These are phyloP conservation scores for Mediolabrus comicus DNA, from an alignment of 108 stramenopile genomes.

Conservation along the genomic window DNA sequence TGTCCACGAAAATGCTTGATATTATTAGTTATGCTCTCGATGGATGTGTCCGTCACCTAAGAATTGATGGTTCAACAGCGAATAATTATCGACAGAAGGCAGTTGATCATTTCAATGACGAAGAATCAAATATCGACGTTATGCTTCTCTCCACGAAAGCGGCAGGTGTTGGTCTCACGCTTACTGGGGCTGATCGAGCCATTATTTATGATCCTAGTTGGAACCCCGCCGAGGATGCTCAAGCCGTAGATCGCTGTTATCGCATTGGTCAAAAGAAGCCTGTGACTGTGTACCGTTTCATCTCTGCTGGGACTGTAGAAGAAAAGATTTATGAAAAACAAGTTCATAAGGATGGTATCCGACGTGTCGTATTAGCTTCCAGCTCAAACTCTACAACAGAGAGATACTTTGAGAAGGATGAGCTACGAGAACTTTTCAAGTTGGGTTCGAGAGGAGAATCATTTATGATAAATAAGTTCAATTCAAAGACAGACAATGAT, in stretches of 20 bases:
- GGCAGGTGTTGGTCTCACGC: constrained; percentile 85
- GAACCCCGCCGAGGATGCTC: constrained; percentile 95
- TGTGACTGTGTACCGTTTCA: constrained; percentile 93
- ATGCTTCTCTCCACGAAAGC: constrained; percentile 87
- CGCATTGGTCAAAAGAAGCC: constrained; percentile 92
- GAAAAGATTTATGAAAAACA: constrained; percentile 66
- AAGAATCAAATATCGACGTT: constrained; percentile 50
- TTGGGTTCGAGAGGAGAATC: constrained; percentile 62
- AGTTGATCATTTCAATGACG: constrained; percentile 92
- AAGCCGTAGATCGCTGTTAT: constrained; percentile 88
- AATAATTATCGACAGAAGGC: constrained; percentile 78
- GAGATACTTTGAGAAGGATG: constrained; percentile 70
- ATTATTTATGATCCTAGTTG: constrained; percentile 84
- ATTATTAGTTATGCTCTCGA: constrained; percentile 64
- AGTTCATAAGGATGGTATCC: constrained; percentile 85
- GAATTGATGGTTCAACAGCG: constrained; percentile 93
- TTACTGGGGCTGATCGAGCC: constrained; percentile 77
- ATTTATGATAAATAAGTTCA: constrained; percentile 59
- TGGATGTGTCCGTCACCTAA: constrained; percentile 34
- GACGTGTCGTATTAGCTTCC: constrained; percentile 54
- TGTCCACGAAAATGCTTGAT: constrained; percentile 90
- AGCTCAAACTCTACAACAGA: constrained; percentile 34
- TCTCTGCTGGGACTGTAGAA: constrained; percentile 94
- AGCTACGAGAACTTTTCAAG: constrained; percentile 67
- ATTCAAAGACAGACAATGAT: constrained; percentile 23